These are phyloP conservation scores for Stagonosporopsis rhizophila DNA, from an alignment of 2,329 filamentous ascomycete species.

Conservation along the genomic window DNA sequence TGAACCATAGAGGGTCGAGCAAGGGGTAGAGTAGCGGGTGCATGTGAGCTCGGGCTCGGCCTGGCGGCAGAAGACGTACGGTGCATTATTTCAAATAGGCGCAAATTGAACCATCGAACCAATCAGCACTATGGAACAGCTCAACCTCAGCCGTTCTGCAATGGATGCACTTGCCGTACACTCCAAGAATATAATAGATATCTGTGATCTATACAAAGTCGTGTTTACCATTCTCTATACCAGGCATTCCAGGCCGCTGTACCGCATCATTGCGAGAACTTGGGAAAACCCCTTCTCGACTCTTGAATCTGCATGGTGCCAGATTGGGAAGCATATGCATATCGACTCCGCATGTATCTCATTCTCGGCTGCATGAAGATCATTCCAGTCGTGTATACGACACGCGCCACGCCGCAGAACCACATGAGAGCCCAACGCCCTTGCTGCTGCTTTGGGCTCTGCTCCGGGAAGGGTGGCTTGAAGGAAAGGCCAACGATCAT, in stretches of 20 bases:
- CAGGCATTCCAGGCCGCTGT: constrained; percentile 9
- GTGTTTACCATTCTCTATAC: constrained; percentile 14
- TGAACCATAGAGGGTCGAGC: constrained; percentile 18
- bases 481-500: neutral
- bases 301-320: constrained; percentile 27
- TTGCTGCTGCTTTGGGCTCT: constrained; percentile 22
- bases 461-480: constrained; percentile 8
- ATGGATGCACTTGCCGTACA: neutral
- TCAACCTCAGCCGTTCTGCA: neutral
- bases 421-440: constrained; percentile 38
- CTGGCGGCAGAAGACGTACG: constrained; percentile 30
- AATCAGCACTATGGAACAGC: constrained; percentile 1
- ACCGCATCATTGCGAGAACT: constrained; percentile 3
- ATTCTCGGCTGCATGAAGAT: constrained; percentile 48
- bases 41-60: constrained; percentile 24
- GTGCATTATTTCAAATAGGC: constrained; percentile 30
- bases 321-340: constrained; percentile 37
- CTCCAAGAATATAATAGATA: neutral
- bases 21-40: constrained; percentile 18
- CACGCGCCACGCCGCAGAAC: constrained; percentile 33
- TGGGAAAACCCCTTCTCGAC: constrained; percentile 34
- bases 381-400: constrained; percentile 32
- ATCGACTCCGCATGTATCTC: constrained; percentile 41
- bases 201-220: neutral
- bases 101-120: constrained; percentile 29